phyloP scores from a whole-genome alignment of 2,329 filamentous ascomycete species.

The Aspergillus hiratsukae region DNA sequence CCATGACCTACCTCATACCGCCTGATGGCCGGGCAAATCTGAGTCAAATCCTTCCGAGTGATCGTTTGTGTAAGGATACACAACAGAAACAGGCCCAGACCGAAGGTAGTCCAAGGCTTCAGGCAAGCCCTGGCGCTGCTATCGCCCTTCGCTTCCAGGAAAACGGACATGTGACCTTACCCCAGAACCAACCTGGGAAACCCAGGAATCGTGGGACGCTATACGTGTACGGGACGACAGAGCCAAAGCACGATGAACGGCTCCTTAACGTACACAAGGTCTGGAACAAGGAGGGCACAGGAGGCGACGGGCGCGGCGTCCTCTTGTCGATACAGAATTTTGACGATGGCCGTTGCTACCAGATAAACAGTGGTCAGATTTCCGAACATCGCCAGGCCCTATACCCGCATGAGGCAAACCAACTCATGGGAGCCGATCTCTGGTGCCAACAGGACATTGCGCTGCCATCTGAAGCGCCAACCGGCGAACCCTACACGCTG shows the following conservation, averaged over 20 bases:
- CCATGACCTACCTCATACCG: conserved; percentile 63
- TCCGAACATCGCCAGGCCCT: conserved; percentile 55
- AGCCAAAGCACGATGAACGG: conserved; percentile 57
- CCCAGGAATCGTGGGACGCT: conserved; percentile 65
- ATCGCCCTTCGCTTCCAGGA: conserved; percentile 67
- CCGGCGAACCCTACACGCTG: conserved; percentile 66
- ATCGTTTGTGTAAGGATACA: conserved; percentile 59
- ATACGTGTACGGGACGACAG: conserved; percentile 66
- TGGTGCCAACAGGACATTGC: conserved; percentile 79
- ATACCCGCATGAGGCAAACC: conserved; percentile 49
- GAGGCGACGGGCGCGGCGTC: conserved; percentile 71
- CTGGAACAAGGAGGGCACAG: conserved; percentile 77
- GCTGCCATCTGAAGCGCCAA: conserved; percentile 62
- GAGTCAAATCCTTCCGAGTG: conserved; percentile 46
- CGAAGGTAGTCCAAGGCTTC: conserved; percentile 58
- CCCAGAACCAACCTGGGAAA: conserved; percentile 54
- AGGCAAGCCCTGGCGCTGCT: conserved; percentile 55
- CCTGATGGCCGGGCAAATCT: conserved; percentile 46
- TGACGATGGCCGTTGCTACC: conserved; percentile 88
- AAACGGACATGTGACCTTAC: conserved; percentile 69
- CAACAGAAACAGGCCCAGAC: conserved; percentile 60
- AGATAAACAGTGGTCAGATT: conserved; percentile 61
- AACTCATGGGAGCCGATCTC: conserved; percentile 55
- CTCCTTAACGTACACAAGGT: conserved; percentile 61
- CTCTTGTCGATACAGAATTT: conserved; percentile 75